A percentile compares a stretch with the other conserved stretches of the same genome.
Evolutionary conservation across 345 rosid species (phyloP).

Genomic region (Aurinia saxatilis): DNA sequence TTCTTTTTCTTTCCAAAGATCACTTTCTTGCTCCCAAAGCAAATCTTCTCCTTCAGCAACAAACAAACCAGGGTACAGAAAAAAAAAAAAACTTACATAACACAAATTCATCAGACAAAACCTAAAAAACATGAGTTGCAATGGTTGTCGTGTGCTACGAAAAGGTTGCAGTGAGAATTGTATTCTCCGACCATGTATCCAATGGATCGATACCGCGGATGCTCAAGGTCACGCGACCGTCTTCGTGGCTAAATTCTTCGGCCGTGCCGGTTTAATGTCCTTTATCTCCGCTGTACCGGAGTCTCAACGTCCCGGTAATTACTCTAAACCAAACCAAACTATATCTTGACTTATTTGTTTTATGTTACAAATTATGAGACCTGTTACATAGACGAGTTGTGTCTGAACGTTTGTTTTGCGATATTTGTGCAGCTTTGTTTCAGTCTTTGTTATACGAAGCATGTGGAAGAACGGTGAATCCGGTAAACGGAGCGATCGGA

Average conservation of each 20-base stretch:
- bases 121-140: constrained; percentile 66
- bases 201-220: constrained; percentile 84
- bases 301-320: constrained; percentile 72
- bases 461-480: constrained; percentile 92
- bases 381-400: no score
- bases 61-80: background rate
- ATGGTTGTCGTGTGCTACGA: constrained; percentile 91
- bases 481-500: constrained; percentile 94
- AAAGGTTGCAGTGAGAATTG: constrained; percentile 97
- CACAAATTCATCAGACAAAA: background rate
- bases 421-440: constrained; percentile 53
- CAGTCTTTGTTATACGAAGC: constrained; percentile 87
- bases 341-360: no score
- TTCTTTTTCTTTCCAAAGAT: background rate
- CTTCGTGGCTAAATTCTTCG: constrained; percentile 94
- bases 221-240: constrained; percentile 98
- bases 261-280: constrained; percentile 97
- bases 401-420: no score
- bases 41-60: constrained; percentile 16
- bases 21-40: constrained; percentile 30
- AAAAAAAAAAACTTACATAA: background rate
- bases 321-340: background rate
- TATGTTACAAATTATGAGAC: no score
- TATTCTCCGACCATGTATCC: constrained; percentile 78
- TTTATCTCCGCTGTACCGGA: constrained; percentile 94